Conservation (phyloP, 192 early-diverging fungal species). For the Coemansia sp. region DNA sequence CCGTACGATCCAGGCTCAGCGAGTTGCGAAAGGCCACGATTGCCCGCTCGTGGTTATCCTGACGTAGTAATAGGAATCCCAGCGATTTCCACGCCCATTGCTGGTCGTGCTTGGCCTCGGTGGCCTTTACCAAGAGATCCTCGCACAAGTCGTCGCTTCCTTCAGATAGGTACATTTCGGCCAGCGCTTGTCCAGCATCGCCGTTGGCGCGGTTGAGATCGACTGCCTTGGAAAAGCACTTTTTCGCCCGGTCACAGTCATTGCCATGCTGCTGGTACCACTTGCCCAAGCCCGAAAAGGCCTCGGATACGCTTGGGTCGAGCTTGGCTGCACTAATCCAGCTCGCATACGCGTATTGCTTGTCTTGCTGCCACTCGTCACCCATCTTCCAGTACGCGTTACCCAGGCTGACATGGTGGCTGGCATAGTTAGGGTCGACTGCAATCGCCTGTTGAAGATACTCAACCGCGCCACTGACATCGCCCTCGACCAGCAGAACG, state of each 20-base stretch:
- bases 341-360: slow-evolving; percentile 64
- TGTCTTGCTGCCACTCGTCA: slow-evolving; percentile 63
- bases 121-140: slow-evolving; percentile 22
- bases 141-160: slow-evolving; percentile 49
- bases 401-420: slow-evolving; percentile 70
- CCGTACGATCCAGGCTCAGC: slow-evolving; percentile 69
- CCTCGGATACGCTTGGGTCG: slow-evolving; percentile 62
- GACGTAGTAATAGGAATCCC: slow-evolving; percentile 70
- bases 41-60: slow-evolving; percentile 57
- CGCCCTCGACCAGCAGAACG: slow-evolving; percentile 59
- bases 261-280: slow-evolving; percentile 74
- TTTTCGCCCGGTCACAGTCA: slow-evolving; percentile 70
- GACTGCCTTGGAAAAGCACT: slow-evolving; percentile 85
- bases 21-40: slow-evolving; percentile 80
- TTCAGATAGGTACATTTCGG: slow-evolving; percentile 62
- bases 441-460: slow-evolving; percentile 60
- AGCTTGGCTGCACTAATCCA: slow-evolving; percentile 75
- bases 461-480: slow-evolving; percentile 60
- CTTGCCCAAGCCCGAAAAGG: slow-evolving; percentile 82
- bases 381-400: slow-evolving; percentile 77
- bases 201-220: slow-evolving; percentile 67
- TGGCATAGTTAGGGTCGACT: slow-evolving; percentile 52
- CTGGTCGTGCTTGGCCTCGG: slow-evolving; percentile 45
- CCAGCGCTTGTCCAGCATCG: slow-evolving; percentile 68
- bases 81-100: slow-evolving; percentile 82